Conservation (phyloP, 106 monocot genomes). For the Gastrodia elata region DNA sequence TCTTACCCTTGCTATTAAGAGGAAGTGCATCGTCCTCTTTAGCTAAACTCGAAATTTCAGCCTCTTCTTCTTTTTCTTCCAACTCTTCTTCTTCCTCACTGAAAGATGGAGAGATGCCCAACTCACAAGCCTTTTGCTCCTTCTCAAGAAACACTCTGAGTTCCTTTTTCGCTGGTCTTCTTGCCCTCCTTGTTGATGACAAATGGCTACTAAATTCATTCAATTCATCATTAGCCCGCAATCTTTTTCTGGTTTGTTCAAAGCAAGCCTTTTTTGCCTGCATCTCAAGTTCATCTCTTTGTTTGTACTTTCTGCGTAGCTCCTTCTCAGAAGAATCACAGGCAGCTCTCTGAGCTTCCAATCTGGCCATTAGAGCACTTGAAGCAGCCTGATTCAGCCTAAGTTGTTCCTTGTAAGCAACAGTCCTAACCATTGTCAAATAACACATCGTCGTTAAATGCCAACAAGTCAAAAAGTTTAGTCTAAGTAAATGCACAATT, state of each 20-base stretch:
- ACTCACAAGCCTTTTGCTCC: slow-evolving; percentile 61
- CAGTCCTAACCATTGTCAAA: slow-evolving; percentile 40
- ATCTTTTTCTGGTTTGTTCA: slow-evolving; percentile 50
- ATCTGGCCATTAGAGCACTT: slow-evolving; percentile 59
- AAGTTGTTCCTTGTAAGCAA: slow-evolving; percentile 75
- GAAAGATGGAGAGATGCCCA: slow-evolving; percentile 19
- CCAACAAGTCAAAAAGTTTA: not conserved
- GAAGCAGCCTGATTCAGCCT: slow-evolving; percentile 70
- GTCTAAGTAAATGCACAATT: not conserved
- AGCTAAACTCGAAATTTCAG: not conserved
- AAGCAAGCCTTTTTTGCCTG: slow-evolving; percentile 24
- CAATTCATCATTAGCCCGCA: slow-evolving; percentile 30
- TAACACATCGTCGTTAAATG: not conserved
- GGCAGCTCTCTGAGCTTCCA: slow-evolving; percentile 71
- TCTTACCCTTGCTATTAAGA: not conserved
- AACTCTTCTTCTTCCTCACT: slow-evolving; percentile 11
- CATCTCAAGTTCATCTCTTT: slow-evolving; percentile 61
- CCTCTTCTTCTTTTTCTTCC: not conserved
- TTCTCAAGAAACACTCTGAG: slow-evolving; percentile 67
- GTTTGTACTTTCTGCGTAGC: slow-evolving; percentile 47
- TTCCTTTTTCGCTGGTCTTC: slow-evolving; percentile 48
- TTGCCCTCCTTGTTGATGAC: slow-evolving; percentile 12
- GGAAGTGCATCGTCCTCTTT: not conserved
- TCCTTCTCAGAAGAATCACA: slow-evolving; percentile 67
- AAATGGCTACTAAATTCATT: not conserved